A percentile compares a stretch with the other conserved stretches of the same genome.
These are phyloP conservation scores for Loxodes magnus DNA, from an alignment of 73 alveolate species.

Conservation along the genomic window DNA sequence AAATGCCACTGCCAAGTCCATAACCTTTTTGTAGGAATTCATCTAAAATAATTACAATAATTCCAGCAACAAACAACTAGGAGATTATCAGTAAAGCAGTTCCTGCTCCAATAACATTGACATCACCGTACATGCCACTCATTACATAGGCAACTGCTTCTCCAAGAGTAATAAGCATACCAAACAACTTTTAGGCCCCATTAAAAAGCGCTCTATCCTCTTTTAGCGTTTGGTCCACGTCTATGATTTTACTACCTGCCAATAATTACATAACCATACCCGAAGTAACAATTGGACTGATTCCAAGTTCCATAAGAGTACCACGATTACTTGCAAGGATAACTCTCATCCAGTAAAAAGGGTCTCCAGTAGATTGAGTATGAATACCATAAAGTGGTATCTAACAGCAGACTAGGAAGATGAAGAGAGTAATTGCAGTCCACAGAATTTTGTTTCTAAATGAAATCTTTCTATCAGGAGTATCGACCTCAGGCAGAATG, in stretches of 20 bases:
- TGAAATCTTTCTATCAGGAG: constrained; percentile 75
- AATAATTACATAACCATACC: constrained; percentile 98
- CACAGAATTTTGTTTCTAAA: constrained; percentile 83
- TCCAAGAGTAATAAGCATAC: constrained; percentile 81
- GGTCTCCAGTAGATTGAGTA: constrained; percentile 20
- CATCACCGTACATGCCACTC: constrained; percentile 99
- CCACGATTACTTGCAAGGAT: constrained; percentile 99
- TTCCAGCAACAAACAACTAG: constrained; percentile 95
- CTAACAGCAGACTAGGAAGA: constrained; percentile 97
- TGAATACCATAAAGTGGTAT: constrained; percentile 97
- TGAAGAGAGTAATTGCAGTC: constrained; percentile 96
- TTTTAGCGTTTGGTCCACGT: constrained; percentile 83
- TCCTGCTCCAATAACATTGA: constrained; percentile 77
- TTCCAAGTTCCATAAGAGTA: constrained; percentile 99
- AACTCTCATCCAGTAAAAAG: constrained; percentile 56
- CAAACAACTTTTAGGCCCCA: constrained; percentile 91
- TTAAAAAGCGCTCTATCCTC: constrained; percentile 84
- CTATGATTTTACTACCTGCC: constrained; percentile 96
- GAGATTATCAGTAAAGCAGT: constrained; percentile 82
- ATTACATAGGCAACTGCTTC: constrained; percentile 98
- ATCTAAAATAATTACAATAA: constrained; percentile 90
- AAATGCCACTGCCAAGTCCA: constrained; percentile 99
- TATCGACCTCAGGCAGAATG: constrained; percentile 92
- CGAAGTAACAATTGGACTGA: constrained; percentile 95
- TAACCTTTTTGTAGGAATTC: constrained; percentile 87